A percentile compares a stretch with the other conserved stretches of the same genome.
phyloP scores from a whole-genome alignment of 352 stramenopile species.

The Globisporangium okanoganense region DNA sequence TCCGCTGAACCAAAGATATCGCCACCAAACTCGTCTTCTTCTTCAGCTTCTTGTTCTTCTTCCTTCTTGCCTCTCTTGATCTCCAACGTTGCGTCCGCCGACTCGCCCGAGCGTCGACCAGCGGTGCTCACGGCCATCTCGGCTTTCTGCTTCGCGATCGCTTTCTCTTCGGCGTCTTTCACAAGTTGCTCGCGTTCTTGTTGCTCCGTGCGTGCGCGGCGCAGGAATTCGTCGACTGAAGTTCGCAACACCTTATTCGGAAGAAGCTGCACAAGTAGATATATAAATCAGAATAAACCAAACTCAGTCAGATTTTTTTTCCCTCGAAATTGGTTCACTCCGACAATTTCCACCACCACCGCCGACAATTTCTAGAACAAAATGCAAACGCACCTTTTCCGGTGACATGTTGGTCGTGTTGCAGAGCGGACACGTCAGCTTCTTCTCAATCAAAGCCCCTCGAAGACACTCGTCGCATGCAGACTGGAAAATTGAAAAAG shows the following conservation, averaged over 20 bases:
- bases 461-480: slow-evolving; percentile 83
- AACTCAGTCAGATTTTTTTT: background rate
- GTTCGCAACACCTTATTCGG: slow-evolving; percentile 80
- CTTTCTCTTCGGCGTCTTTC: slow-evolving; percentile 82
- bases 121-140: slow-evolving; percentile 50
- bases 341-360: background rate
- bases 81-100: slow-evolving; percentile 76
- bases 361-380: background rate
- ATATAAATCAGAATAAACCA: background rate
- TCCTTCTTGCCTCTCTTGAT: slow-evolving; percentile 87
- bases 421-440: slow-evolving; percentile 79
- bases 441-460: slow-evolving; percentile 69
- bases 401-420: slow-evolving; percentile 80
- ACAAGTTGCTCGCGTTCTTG: slow-evolving; percentile 83
- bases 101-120: slow-evolving; percentile 51
- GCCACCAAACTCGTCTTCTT: slow-evolving; percentile 83
- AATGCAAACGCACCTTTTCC: slow-evolving; percentile 44
- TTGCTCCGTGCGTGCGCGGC: slow-evolving; percentile 69
- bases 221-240: slow-evolving; percentile 83
- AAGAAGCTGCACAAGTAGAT: slow-evolving; percentile 30
- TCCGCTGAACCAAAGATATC: slow-evolving; percentile 78
- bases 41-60: slow-evolving; percentile 65
- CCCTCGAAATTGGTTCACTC: background rate
- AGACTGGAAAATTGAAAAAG: slow-evolving; percentile 44
- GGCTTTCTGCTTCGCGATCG: slow-evolving; percentile 73